A percentile compares a stretch with the other conserved stretches of the same genome.
Evolutionary conservation across 1,284 basidiomycete species (phyloP).

Genomic region (Sporisorium exsertum): DNA sequence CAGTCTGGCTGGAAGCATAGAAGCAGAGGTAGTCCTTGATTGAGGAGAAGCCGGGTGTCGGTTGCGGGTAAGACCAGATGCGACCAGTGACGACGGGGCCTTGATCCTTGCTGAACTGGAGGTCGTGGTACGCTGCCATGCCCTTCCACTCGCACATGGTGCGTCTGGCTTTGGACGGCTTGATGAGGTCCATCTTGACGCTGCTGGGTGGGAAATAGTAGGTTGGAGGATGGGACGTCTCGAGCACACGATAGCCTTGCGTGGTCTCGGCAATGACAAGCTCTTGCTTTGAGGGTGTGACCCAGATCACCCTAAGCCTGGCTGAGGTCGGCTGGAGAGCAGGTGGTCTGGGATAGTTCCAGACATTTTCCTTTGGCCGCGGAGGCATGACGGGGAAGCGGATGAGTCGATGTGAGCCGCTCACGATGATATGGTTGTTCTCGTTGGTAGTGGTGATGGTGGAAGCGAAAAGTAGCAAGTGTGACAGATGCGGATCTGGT

Average conservation of each 20-base stretch:
- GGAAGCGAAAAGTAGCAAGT: neutral
- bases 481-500: neutral
- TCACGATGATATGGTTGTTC: neutral
- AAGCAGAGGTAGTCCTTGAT: slow-evolving; percentile 67
- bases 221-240: slow-evolving; percentile 66
- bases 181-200: slow-evolving; percentile 50
- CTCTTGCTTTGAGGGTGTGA: slow-evolving; percentile 53
- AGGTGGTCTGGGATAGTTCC: slow-evolving; percentile 66
- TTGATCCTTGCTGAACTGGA: slow-evolving; percentile 47
- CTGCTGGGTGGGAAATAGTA: slow-evolving; percentile 62
- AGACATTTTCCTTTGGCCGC: slow-evolving; percentile 57
- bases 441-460: slow-evolving; percentile 7
- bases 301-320: slow-evolving; percentile 61
- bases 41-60: slow-evolving; percentile 47
- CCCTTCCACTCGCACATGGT: slow-evolving; percentile 69
- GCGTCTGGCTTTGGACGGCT: slow-evolving; percentile 51
- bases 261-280: slow-evolving; percentile 62
- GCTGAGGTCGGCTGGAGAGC: slow-evolving; percentile 56
- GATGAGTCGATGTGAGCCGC: neutral
- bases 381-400: slow-evolving; percentile 33
- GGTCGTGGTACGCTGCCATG: slow-evolving; percentile 61
- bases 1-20: slow-evolving; percentile 60
- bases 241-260: slow-evolving; percentile 63
- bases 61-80: slow-evolving; percentile 65
- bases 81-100: slow-evolving; percentile 45